phyloP scores from a whole-genome alignment of 2,329 filamentous ascomycete species.

The Botryotinia narcissicola region DNA sequence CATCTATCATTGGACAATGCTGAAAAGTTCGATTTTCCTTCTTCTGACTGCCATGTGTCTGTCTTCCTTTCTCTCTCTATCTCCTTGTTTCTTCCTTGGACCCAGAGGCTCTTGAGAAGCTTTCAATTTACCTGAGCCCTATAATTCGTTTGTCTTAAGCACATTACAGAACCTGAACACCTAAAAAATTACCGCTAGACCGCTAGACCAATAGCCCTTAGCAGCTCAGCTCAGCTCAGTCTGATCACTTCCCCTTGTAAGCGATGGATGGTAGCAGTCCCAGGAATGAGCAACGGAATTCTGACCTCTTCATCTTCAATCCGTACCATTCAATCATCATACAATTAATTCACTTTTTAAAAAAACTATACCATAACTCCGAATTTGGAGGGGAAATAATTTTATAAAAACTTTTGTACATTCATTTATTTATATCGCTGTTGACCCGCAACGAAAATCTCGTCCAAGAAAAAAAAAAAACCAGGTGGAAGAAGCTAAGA shows the following conservation, averaged over 20 bases:
- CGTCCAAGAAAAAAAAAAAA: conserved; percentile 19
- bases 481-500: conserved; percentile 16
- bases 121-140: background rate
- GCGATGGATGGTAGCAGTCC: conserved; percentile 4
- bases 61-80: background rate
- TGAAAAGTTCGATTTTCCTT: background rate
- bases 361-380: background rate
- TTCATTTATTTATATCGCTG: conserved; percentile 6
- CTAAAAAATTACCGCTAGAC: background rate
- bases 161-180: background rate
- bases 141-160: background rate
- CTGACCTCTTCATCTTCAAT: conserved; percentile 12
- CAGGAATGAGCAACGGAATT: conserved; percentile 16
- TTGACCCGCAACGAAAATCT: conserved; percentile 19
- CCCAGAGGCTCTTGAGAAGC: background rate
- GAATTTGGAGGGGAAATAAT: background rate
- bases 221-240: conserved; percentile 10
- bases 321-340: background rate
- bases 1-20: background rate
- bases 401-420: background rate
- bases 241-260: conserved; percentile 11
- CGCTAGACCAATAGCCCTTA: conserved; percentile 4
- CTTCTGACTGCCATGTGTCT: background rate
- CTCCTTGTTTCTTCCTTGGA: background rate
- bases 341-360: conserved; percentile 7